Percentiles rank a stretch among this genome's conserved stretches.
These are phyloP conservation scores for Fusarium palustre DNA, from an alignment of 2,329 filamentous ascomycete species.

Conservation along the genomic window DNA sequence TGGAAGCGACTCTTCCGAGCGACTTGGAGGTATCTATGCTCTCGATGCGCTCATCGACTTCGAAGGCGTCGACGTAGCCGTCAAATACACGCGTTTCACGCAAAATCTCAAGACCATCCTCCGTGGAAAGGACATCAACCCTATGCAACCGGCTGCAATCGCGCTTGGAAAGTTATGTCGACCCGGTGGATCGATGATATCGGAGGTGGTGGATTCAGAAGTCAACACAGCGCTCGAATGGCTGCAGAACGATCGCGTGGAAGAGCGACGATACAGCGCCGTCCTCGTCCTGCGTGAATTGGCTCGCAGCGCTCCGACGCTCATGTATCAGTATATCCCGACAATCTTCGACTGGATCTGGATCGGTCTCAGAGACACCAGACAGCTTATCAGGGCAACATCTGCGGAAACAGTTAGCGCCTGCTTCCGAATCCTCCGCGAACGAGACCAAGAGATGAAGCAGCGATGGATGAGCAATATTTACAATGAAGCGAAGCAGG, in stretches of 20 bases:
- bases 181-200: slow-evolving; percentile 92
- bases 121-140: slow-evolving; percentile 88
- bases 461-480: slow-evolving; percentile 91
- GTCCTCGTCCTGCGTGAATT: slow-evolving; percentile 92
- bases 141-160: slow-evolving; percentile 89
- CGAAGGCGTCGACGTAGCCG: slow-evolving; percentile 90
- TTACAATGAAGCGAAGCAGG: slow-evolving; percentile 84
- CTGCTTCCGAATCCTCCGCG: slow-evolving; percentile 94
- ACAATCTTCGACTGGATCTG: slow-evolving; percentile 96
- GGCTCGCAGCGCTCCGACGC: slow-evolving; percentile 89
- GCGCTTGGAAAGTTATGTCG: slow-evolving; percentile 91
- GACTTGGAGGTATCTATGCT: slow-evolving; percentile 90
- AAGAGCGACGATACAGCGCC: slow-evolving; percentile 92
- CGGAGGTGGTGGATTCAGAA: slow-evolving; percentile 95
- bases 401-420: slow-evolving; percentile 94
- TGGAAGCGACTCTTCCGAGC: slow-evolving; percentile 86
- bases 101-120: slow-evolving; percentile 89
- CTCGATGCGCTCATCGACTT: slow-evolving; percentile 95
- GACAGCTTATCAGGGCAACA: slow-evolving; percentile 90
- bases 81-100: slow-evolving; percentile 94
- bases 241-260: slow-evolving; percentile 93
- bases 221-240: slow-evolving; percentile 97
- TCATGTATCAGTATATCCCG: slow-evolving; percentile 96
- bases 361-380: slow-evolving; percentile 90
- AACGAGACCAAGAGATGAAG: slow-evolving; percentile 89